Percentiles rank a stretch among this genome's conserved stretches.
phyloP scores from a whole-genome alignment of 1,284 basidiomycete genomes.

The Ceratorhiza oryzae-sativae region DNA sequence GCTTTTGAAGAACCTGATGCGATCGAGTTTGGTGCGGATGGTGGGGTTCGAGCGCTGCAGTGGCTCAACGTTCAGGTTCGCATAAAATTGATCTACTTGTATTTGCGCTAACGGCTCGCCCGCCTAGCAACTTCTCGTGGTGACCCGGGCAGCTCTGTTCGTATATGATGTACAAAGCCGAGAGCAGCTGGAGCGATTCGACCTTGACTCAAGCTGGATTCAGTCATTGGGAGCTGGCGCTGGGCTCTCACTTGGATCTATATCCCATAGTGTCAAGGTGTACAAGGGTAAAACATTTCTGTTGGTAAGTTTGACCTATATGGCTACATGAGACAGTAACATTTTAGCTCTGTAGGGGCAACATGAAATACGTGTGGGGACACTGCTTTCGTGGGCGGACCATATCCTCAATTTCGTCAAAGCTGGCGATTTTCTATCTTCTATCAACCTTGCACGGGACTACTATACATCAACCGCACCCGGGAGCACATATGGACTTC shows the following conservation, averaged over 20 bases:
- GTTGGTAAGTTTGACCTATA: conserved; percentile 63
- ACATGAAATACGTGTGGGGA: conserved; percentile 80
- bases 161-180: conserved; percentile 71
- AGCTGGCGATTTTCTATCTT: conserved; percentile 86
- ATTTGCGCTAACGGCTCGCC: conserved; percentile 57
- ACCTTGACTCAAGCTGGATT: conserved; percentile 64
- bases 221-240: conserved; percentile 63
- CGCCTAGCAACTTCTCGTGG: conserved; percentile 52
- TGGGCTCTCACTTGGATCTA: conserved; percentile 59
- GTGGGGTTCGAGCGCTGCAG: conserved; percentile 67
- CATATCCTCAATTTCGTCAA: conserved; percentile 85
- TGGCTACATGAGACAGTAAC: background rate
- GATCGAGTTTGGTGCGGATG: conserved; percentile 61
- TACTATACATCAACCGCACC: conserved; percentile 85
- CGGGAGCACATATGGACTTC: conserved; percentile 91
- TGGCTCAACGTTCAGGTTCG: conserved; percentile 80
- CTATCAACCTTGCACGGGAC: conserved; percentile 83
- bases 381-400: conserved; percentile 94
- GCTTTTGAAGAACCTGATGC: conserved; percentile 58
- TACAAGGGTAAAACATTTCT: conserved; percentile 93
- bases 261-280: conserved; percentile 76
- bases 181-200: conserved; percentile 56
- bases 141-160: conserved; percentile 66
- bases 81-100: conserved; percentile 45
- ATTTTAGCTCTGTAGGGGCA: conserved; percentile 57